phyloP scores from a whole-genome alignment of 2,329 filamentous ascomycete species.

The Colletotrichum sidae region DNA sequence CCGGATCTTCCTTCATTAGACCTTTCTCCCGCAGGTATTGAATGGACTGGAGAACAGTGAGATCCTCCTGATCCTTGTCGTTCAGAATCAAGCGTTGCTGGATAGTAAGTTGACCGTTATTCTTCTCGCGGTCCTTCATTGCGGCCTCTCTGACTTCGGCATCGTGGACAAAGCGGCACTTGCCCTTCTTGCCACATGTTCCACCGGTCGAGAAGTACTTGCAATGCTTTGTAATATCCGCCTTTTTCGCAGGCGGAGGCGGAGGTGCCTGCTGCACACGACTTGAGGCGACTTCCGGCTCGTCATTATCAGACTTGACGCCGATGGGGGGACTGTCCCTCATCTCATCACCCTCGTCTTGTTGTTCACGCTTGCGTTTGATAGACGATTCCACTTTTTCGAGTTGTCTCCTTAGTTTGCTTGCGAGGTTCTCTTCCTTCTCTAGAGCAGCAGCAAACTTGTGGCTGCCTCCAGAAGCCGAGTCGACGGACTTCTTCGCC shows the following conservation, averaged over 20 bases:
- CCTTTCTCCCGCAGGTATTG: slow-evolving; percentile 73
- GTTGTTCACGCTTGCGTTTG: slow-evolving; percentile 76
- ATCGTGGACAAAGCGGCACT: slow-evolving; percentile 79
- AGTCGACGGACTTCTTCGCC: slow-evolving; percentile 67
- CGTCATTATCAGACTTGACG: slow-evolving; percentile 67
- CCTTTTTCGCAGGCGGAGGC: slow-evolving; percentile 64
- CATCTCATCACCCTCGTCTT: slow-evolving; percentile 76
- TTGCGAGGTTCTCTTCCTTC: slow-evolving; percentile 72
- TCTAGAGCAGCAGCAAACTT: slow-evolving; percentile 44
- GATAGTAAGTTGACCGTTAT: slow-evolving; percentile 74
- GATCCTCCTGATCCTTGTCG: slow-evolving; percentile 76
- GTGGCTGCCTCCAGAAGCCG: slow-evolving; percentile 39
- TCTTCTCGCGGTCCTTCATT: slow-evolving; percentile 71
- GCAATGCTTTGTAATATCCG: slow-evolving; percentile 74
- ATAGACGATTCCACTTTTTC: slow-evolving; percentile 78
- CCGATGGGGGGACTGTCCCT: slow-evolving; percentile 61
- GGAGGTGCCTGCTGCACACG: slow-evolving; percentile 51
- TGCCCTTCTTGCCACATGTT: slow-evolving; percentile 78
- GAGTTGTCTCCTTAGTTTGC: slow-evolving; percentile 72
- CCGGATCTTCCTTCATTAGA: slow-evolving; percentile 54
- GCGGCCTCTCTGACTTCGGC: slow-evolving; percentile 71
- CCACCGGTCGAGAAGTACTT: slow-evolving; percentile 78
- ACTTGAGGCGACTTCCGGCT: slow-evolving; percentile 68
- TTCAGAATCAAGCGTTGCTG: slow-evolving; percentile 74
- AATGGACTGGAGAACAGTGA: slow-evolving; percentile 74